These are phyloP conservation scores for Rhododendron molle DNA, from an alignment of 148 eudicot species.

Conservation along the genomic window DNA sequence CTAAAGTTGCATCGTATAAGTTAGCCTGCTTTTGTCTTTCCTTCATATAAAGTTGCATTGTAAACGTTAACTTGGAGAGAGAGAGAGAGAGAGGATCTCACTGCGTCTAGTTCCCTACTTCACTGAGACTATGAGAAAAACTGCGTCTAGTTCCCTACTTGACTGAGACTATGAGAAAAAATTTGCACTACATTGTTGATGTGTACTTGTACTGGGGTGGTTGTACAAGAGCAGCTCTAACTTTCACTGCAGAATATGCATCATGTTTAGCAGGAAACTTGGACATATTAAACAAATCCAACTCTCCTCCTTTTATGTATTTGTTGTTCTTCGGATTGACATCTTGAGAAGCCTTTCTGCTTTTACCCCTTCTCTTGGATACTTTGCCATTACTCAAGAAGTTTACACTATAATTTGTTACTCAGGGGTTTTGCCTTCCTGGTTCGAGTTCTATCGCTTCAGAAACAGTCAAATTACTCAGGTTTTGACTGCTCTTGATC, in stretches of 20 bases:
- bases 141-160: background rate
- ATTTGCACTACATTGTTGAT: background rate
- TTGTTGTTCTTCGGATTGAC: background rate
- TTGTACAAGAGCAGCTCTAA: background rate
- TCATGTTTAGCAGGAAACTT: background rate
- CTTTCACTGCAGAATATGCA: background rate
- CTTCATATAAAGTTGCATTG: background rate
- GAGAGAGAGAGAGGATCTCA: background rate
- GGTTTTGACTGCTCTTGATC: slow-evolving; percentile 22
- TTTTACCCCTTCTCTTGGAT: background rate
- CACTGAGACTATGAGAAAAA: background rate
- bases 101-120: background rate
- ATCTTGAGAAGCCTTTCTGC: background rate
- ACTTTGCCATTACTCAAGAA: background rate
- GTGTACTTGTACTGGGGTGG: background rate
- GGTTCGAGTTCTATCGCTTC: slow-evolving; percentile 14
- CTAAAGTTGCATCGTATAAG: too few relatives aligned
- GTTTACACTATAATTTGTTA: background rate
- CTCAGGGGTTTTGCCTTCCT: slow-evolving; percentile 43
- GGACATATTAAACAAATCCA: background rate
- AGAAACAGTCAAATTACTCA: slow-evolving; percentile 28
- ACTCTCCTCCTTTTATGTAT: background rate
- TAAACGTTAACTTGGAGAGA: background rate
- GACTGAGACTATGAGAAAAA: background rate
- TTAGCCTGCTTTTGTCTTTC: too few relatives aligned